Conservation (phyloP, 257 asterid genomes). For the Lavandula angustifolia region DNA sequence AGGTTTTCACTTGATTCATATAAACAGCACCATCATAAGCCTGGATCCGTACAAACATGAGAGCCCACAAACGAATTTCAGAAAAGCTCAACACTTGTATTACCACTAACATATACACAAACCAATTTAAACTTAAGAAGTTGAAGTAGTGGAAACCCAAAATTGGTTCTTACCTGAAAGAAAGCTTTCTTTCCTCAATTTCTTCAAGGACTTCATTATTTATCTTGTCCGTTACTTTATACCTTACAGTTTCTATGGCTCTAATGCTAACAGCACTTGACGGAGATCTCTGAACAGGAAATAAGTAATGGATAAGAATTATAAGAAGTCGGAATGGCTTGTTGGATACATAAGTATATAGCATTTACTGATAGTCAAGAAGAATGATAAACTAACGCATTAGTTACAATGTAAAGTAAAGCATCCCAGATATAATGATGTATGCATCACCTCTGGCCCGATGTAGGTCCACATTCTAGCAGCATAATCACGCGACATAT, state of each 20-base stretch:
- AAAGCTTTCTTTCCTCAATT: constrained; percentile 95
- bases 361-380: constrained; percentile 13
- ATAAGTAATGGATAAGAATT: not conserved
- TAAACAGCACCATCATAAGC: constrained; percentile 96
- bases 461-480: constrained; percentile 83
- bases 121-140: constrained; percentile 24
- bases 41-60: constrained; percentile 45
- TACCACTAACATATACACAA: constrained; percentile 1
- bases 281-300: constrained; percentile 65
- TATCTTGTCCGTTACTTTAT: constrained; percentile 70
- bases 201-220: constrained; percentile 85
- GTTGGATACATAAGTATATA: constrained; percentile 23
- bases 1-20: constrained; percentile 90
- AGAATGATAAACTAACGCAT: constrained; percentile 13
- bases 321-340: constrained; percentile 18
- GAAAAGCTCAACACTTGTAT: constrained; percentile 20
- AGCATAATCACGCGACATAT: constrained; percentile 54
- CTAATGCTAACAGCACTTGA: constrained; percentile 67
- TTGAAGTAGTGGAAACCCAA: constrained; percentile 18
- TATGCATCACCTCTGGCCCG: constrained; percentile 73
- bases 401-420: constrained; percentile 17
- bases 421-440: constrained; percentile 13
- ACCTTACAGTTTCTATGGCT: constrained; percentile 76
- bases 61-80: constrained; percentile 20
- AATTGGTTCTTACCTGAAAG: constrained; percentile 66